A percentile compares a stretch with the other conserved stretches of the same genome.
phyloP scores from a whole-genome alignment of 2,329 filamentous ascomycete genomes.

The Talaromyces sp. region DNA sequence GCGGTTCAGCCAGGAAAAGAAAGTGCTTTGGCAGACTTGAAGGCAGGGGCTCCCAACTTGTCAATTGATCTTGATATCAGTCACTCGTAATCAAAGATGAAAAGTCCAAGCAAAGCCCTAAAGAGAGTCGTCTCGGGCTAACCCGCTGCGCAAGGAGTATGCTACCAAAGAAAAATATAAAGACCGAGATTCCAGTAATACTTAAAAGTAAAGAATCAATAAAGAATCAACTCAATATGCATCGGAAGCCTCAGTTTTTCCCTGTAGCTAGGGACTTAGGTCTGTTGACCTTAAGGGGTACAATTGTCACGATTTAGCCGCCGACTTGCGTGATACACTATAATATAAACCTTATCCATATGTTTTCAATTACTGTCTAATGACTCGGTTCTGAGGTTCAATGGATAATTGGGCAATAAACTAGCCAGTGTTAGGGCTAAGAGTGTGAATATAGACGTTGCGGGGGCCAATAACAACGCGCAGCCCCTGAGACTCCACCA shows the following conservation, averaged over 20 bases:
- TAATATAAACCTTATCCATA: background rate
- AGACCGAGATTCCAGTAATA: background rate
- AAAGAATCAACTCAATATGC: too few relatives aligned
- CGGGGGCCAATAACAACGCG: background rate
- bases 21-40: background rate
- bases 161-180: background rate
- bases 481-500: slow-evolving; percentile 2
- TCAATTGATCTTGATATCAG: background rate
- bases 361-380: background rate
- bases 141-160: background rate
- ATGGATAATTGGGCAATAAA: background rate
- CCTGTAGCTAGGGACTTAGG: background rate
- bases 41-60: background rate
- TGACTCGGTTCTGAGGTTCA: background rate
- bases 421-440: background rate
- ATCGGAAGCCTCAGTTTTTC: background rate
- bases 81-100: background rate
- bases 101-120: background rate
- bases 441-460: background rate
- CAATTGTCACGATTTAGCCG: background rate
- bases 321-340: background rate
- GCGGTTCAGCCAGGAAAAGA: background rate
- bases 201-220: background rate
- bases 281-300: background rate
- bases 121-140: background rate